Evolutionary conservation across 2,329 filamentous ascomycete species (phyloP).

Genomic region (Cryphonectria parasitica): DNA sequence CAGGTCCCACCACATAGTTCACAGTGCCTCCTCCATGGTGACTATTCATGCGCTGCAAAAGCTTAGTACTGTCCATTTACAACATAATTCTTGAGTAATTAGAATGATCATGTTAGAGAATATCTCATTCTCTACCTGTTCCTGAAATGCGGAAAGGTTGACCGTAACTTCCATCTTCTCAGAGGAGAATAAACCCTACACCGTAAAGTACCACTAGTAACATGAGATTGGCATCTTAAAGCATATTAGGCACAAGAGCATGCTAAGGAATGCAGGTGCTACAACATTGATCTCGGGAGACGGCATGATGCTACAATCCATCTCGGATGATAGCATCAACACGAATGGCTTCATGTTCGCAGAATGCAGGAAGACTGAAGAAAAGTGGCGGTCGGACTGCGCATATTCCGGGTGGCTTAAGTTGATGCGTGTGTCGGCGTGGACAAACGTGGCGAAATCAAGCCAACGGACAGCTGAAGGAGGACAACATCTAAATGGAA

Average conservation of each 20-base stretch:
- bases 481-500: not conserved
- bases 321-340: constrained; percentile 17
- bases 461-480: not conserved
- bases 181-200: not conserved
- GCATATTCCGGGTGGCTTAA: not conserved
- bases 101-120: not conserved
- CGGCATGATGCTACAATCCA: constrained; percentile 16
- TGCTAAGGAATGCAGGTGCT: not conserved
- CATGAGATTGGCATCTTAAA: not conserved
- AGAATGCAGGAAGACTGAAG: not conserved
- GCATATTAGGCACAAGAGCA: not conserved
- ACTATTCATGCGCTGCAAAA: not conserved
- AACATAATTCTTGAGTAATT: not conserved
- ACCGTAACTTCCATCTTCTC: not conserved
- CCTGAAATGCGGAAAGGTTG: not conserved
- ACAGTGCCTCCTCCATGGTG: constrained; percentile 7
- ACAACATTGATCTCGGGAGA: constrained; percentile 14
- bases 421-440: not conserved
- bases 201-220: not conserved
- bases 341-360: constrained; percentile 2
- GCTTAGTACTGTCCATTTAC: not conserved
- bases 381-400: constrained; percentile 6
- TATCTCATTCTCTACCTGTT: not conserved
- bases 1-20: constrained; percentile 1
- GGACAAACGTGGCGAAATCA: constrained; percentile 2